A percentile compares a stretch with the other conserved stretches of the same genome.
Evolutionary conservation across 768 basidiomycete genomes (phyloP).

Genomic region (Leccinum aurantiacum): DNA sequence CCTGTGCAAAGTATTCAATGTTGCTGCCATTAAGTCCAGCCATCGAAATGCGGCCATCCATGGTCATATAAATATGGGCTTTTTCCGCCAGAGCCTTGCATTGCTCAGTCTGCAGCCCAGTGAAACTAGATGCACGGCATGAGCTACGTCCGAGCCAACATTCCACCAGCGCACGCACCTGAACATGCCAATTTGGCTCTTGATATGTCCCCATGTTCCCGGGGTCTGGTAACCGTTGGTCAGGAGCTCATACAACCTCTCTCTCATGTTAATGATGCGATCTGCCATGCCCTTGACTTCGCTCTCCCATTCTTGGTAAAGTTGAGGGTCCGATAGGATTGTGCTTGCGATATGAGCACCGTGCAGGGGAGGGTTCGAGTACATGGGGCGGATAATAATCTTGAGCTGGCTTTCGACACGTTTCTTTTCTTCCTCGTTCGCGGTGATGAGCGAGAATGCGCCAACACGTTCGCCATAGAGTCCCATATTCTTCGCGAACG

Average conservation of each 20-base stretch:
- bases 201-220: slow-evolving; percentile 93
- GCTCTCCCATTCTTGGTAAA: slow-evolving; percentile 85
- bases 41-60: slow-evolving; percentile 92
- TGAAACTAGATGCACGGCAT: slow-evolving; percentile 56
- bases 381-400: slow-evolving; percentile 94
- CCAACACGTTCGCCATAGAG: slow-evolving; percentile 98
- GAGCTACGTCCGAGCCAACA: neutral
- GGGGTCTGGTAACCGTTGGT: slow-evolving; percentile 83
- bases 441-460: slow-evolving; percentile 83
- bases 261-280: slow-evolving; percentile 91
- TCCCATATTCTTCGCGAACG: slow-evolving; percentile 99
- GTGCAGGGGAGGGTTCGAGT: slow-evolving; percentile 95
- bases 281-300: slow-evolving; percentile 97
- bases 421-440: slow-evolving; percentile 71
- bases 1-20: slow-evolving; percentile 88
- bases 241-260: slow-evolving; percentile 75
- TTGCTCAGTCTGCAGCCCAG: slow-evolving; percentile 77
- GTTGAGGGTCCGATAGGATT: slow-evolving; percentile 70
- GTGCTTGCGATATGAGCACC: slow-evolving; percentile 85
- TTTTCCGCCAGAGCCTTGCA: slow-evolving; percentile 82
- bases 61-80: slow-evolving; percentile 93
- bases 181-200: slow-evolving; percentile 97
- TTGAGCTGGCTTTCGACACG: slow-evolving; percentile 93
- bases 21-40: slow-evolving; percentile 83
- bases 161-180: slow-evolving; percentile 52